Evolutionary conservation across 305 asterid species (phyloP).

Genomic region (Ilex paraguariensis): DNA sequence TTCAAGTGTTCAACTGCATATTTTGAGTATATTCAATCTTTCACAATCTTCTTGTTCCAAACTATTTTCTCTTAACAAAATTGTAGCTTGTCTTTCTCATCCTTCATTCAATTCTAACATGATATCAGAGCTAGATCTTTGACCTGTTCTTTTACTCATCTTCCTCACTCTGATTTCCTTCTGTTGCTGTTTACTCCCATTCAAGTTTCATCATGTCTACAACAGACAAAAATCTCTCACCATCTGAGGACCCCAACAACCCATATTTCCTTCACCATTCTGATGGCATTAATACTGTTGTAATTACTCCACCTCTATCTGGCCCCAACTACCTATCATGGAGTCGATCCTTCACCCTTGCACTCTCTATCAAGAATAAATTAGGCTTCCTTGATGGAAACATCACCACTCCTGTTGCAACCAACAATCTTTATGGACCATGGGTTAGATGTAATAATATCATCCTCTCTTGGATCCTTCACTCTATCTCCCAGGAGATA

Average conservation of each 20-base stretch:
- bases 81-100: too few species aligned
- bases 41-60: too few species aligned
- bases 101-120: too few species aligned
- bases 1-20: too few species aligned
- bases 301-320: too few species aligned
- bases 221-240: background rate
- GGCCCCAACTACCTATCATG: too few species aligned
- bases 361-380: background rate
- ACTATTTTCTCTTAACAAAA: too few species aligned
- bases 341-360: too few species aligned
- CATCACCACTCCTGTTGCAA: background rate
- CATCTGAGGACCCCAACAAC: background rate
- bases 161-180: background rate
- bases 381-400: background rate
- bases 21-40: too few species aligned
- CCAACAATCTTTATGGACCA: background rate
- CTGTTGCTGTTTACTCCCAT: background rate
- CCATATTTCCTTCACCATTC: background rate
- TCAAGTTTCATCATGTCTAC: background rate
- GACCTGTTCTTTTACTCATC: too few species aligned
- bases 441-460: background rate
- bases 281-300: too few species aligned
- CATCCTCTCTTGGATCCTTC: background rate
- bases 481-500: background rate
- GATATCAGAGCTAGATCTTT: too few species aligned